phyloP scores from a whole-genome alignment of 1,284 basidiomycete genomes.

The Cystobasidium slooffiae region DNA sequence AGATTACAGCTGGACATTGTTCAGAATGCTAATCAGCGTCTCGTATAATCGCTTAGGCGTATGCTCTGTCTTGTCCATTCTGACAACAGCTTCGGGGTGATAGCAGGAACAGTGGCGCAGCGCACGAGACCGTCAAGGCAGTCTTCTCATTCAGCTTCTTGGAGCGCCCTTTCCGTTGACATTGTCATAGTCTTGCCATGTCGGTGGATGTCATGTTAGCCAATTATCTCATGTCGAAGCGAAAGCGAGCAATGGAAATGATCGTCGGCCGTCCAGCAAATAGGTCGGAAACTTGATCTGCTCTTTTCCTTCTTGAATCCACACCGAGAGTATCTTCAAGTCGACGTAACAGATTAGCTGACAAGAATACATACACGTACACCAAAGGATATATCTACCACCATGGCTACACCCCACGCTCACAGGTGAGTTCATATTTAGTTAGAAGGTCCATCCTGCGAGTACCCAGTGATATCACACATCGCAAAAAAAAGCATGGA shows the following conservation, averaged over 20 bases:
- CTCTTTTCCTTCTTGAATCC: background rate
- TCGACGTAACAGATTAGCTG: background rate
- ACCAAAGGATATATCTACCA: background rate
- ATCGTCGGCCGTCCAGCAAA: too few relatives aligned
- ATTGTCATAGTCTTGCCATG: too few relatives aligned
- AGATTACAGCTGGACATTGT: conserved; percentile 5
- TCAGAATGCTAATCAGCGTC: background rate
- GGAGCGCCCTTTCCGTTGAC: too few relatives aligned
- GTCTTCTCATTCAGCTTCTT: too few relatives aligned
- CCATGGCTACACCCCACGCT: conserved; percentile 38
- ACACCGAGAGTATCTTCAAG: too few relatives aligned
- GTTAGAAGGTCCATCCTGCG: background rate
- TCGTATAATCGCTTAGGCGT: conserved; percentile 9
- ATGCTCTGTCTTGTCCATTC: background rate
- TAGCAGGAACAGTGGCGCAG: background rate
- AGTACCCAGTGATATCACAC: background rate
- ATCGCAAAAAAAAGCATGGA: background rate
- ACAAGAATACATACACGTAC: conserved; percentile 2
- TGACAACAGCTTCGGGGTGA: background rate
- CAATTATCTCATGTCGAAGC: too few relatives aligned
- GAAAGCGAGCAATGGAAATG: too few relatives aligned
- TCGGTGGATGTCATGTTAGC: too few relatives aligned
- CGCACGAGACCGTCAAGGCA: too few relatives aligned
- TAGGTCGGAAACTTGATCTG: background rate
- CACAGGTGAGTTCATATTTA: conserved; percentile 27